Conservation (phyloP, 192 early-diverging fungal genomes). For the Chytriomyces sp. region DNA sequence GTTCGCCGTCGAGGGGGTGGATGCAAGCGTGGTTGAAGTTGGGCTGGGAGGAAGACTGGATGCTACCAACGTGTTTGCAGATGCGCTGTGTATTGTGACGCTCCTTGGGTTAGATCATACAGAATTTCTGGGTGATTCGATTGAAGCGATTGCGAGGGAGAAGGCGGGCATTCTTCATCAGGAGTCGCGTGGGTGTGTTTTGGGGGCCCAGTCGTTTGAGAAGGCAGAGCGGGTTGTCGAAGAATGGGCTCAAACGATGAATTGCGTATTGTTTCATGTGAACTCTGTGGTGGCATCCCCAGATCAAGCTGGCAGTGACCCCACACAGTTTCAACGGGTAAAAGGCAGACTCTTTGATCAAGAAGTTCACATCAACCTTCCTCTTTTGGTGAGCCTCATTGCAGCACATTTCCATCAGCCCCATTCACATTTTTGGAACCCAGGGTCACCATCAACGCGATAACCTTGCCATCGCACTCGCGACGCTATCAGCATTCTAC, state of each 20-base stretch:
- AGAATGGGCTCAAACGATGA: slow-evolving; percentile 4
- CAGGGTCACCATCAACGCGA: slow-evolving; percentile 77
- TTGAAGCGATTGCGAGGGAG: slow-evolving; percentile 72
- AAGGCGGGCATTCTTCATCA: slow-evolving; percentile 81
- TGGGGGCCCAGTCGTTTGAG: slow-evolving; percentile 60
- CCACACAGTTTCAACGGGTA: background rate
- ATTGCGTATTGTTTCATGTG: background rate
- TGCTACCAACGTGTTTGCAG: slow-evolving; percentile 79
- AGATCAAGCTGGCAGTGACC: background rate
- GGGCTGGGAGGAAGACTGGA: slow-evolving; percentile 79
- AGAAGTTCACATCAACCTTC: background rate
- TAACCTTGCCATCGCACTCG: slow-evolving; percentile 79
- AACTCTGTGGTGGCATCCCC: background rate
- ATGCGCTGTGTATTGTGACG: slow-evolving; percentile 62
- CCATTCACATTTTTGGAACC: too few relatives aligned
- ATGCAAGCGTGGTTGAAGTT: slow-evolving; percentile 83
- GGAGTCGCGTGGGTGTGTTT: slow-evolving; percentile 31
- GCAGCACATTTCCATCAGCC: too few relatives aligned
- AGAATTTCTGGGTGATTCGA: slow-evolving; percentile 72
- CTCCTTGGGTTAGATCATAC: slow-evolving; percentile 78
- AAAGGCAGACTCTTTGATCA: background rate
- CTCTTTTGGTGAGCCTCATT: background rate
- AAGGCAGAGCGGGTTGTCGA: slow-evolving; percentile 37
- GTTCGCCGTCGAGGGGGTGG: slow-evolving; percentile 57
- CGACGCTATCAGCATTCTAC: slow-evolving; percentile 60